Percentiles rank a stretch among this genome's conserved stretches.
Conservation (phyloP, 108 stramenopile genomes). For the Skeletonema tropicum region DNA sequence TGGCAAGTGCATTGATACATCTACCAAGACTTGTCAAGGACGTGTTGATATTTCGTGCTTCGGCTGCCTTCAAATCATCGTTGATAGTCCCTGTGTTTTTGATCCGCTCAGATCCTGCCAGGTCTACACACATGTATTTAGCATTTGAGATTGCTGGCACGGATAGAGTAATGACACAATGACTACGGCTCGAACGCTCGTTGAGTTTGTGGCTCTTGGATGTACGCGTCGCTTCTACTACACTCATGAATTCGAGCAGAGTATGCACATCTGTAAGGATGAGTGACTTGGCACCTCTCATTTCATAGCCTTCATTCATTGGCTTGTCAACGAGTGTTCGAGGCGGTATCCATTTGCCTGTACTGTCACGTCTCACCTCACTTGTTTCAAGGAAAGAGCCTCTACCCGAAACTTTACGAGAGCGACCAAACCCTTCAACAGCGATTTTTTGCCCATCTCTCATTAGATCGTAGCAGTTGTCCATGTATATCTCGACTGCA, state of each 20-base stretch:
- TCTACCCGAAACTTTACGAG: background rate
- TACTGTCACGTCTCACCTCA: background rate
- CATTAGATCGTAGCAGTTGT: background rate
- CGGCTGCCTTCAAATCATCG: conserved; percentile 4
- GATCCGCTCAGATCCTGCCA: conserved; percentile 44
- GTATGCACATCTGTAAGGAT: background rate
- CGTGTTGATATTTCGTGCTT: conserved; percentile 45
- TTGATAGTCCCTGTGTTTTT: conserved; percentile 23
- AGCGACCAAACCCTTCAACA: background rate
- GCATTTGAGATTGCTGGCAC: background rate
- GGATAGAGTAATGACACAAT: background rate
- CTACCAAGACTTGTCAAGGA: conserved; percentile 30
- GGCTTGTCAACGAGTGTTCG: background rate
- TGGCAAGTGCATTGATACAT: conserved; percentile 35
- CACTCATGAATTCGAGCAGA: background rate
- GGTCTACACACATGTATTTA: conserved; percentile 33
- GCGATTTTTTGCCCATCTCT: conserved; percentile 1
- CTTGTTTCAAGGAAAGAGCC: background rate
- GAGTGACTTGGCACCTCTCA: background rate
- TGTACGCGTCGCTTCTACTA: background rate
- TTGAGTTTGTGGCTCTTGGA: background rate
- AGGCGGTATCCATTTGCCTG: background rate
- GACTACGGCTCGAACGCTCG: background rate
- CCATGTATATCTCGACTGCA: conserved; percentile 3
- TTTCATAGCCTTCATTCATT: conserved; percentile 1